phyloP scores from a whole-genome alignment of 2,329 filamentous ascomycete genomes.

The Celoporthe dispersa region DNA sequence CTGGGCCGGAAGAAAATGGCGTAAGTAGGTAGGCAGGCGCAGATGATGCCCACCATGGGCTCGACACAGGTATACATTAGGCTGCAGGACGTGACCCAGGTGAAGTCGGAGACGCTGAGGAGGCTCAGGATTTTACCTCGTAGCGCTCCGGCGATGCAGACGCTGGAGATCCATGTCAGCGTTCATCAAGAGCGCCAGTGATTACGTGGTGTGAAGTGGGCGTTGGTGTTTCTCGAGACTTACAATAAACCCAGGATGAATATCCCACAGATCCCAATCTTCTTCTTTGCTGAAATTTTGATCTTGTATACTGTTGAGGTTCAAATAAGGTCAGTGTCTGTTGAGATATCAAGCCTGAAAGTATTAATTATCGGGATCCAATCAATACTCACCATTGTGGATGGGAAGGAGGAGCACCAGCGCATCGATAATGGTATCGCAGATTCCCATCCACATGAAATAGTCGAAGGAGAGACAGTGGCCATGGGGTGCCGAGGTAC shows the following conservation, averaged over 20 bases:
- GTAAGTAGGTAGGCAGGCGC: constrained; percentile 40
- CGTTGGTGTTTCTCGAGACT: neutral
- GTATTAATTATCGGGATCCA: neutral
- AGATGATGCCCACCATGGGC: constrained; percentile 41
- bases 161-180: constrained; percentile 26
- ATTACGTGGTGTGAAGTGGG: too few relatives aligned
- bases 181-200: too few relatives aligned
- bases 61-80: constrained; percentile 42
- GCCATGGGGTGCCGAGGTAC: neutral
- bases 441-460: constrained; percentile 1
- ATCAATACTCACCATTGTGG: neutral
- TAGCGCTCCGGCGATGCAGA: constrained; percentile 37
- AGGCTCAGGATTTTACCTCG: constrained; percentile 35
- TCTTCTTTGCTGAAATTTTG: neutral
- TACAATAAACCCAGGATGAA: constrained; percentile 11
- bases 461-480: neutral
- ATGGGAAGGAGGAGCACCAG: neutral
- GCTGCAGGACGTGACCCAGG: constrained; percentile 37
- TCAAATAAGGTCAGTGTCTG: neutral
- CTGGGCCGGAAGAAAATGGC: constrained; percentile 7
- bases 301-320: neutral
- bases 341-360: neutral
- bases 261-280: constrained; percentile 3
- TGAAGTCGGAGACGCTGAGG: constrained; percentile 34
- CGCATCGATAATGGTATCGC: neutral